phyloP scores from a whole-genome alignment of 2,329 filamentous ascomycete species.

The Paramyrothecium sp. region DNA sequence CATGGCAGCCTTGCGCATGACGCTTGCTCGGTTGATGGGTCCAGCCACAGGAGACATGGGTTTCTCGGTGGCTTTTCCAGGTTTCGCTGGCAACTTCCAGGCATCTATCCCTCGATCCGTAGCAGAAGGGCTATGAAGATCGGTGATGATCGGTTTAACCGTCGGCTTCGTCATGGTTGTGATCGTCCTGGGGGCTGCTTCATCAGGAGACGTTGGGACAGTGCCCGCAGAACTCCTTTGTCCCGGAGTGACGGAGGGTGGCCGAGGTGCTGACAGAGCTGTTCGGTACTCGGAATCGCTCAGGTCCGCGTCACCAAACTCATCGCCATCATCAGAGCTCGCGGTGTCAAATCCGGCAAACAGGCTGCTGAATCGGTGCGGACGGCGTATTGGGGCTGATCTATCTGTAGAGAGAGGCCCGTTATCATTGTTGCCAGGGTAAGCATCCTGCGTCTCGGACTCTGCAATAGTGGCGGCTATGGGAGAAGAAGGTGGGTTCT shows the following conservation, averaged over 20 bases:
- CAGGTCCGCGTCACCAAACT: constrained; percentile 58
- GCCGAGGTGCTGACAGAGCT: constrained; percentile 61
- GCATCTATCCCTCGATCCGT: constrained; percentile 26
- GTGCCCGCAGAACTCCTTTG: constrained; percentile 42
- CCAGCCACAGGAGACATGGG: constrained; percentile 25
- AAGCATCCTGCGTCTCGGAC: constrained; percentile 57
- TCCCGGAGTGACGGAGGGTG: constrained; percentile 36
- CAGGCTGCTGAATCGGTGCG: constrained; percentile 77
- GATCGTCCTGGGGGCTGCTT: constrained; percentile 25
- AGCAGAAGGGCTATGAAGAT: constrained; percentile 44
- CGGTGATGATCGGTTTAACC: constrained; percentile 36
- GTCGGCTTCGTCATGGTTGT: constrained; percentile 29
- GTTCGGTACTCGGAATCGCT: constrained; percentile 69
- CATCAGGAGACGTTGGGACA: constrained; percentile 42
- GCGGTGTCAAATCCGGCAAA: constrained; percentile 79
- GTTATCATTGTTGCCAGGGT: constrained; percentile 79
- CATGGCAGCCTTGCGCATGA: constrained; percentile 76
- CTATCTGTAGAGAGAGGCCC: constrained; percentile 64
- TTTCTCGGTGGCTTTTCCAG: constrained; percentile 36
- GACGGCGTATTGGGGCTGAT: constrained; percentile 59
- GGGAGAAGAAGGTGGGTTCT: constrained; percentile 49
- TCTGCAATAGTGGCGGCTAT: constrained; percentile 24
- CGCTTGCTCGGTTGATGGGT: constrained; percentile 48
- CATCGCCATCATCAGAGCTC: constrained; percentile 65
- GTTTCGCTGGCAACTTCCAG: constrained; percentile 22